These are phyloP conservation scores for Akanthomyces muscarius DNA, from an alignment of 2,329 filamentous ascomycete species.

Conservation along the genomic window DNA sequence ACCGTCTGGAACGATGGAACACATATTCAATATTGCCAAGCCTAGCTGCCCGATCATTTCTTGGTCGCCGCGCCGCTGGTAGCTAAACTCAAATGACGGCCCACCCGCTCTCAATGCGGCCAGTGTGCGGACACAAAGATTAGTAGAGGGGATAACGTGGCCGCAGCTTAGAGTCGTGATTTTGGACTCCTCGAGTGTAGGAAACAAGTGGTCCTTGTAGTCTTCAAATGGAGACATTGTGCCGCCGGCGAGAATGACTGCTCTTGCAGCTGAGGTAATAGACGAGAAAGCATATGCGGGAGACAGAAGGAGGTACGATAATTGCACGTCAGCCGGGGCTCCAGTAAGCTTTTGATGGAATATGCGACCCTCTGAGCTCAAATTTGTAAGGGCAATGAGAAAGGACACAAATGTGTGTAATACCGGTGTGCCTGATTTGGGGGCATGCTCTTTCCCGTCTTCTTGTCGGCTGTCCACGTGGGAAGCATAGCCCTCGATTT, in stretches of 20 bases:
- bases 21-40: constrained; percentile 65
- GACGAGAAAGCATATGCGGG: constrained; percentile 88
- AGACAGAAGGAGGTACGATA: constrained; percentile 86
- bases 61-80: constrained; percentile 66
- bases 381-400: constrained; percentile 78
- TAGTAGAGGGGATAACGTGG: constrained; percentile 83
- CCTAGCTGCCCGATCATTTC: constrained; percentile 73
- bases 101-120: constrained; percentile 37
- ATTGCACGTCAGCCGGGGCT: constrained; percentile 45
- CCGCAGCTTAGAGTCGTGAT: constrained; percentile 86
- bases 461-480: constrained; percentile 52
- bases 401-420: constrained; percentile 58
- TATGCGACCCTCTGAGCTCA: constrained; percentile 65
- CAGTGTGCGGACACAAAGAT: constrained; percentile 75
- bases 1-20: constrained; percentile 75
- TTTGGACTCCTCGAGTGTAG: constrained; percentile 58
- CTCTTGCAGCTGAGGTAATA: constrained; percentile 77
- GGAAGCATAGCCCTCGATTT: constrained; percentile 83
- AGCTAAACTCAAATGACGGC: constrained; percentile 79
- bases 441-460: constrained; percentile 23
- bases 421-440: constrained; percentile 41
- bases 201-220: constrained; percentile 82
- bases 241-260: constrained; percentile 86
- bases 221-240: constrained; percentile 98
- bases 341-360: constrained; percentile 53